These are phyloP conservation scores for Claviceps sp. DNA, from an alignment of 2,329 filamentous ascomycete genomes.

Conservation along the genomic window DNA sequence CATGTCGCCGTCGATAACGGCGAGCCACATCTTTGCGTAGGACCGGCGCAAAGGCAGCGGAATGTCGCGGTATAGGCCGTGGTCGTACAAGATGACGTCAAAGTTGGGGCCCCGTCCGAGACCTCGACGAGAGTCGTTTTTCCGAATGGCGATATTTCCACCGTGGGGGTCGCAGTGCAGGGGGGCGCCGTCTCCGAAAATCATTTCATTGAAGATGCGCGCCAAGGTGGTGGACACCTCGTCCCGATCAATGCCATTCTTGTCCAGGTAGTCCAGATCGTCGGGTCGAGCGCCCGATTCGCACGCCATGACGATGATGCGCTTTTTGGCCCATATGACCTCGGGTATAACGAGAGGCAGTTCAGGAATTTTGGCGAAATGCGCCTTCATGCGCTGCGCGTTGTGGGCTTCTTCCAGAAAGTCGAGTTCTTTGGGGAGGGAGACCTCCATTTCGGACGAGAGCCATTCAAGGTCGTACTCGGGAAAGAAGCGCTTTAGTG, in stretches of 20 bases:
- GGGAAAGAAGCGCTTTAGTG: conserved; percentile 84
- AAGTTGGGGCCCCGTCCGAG: conserved; percentile 55
- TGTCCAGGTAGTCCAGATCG: conserved; percentile 76
- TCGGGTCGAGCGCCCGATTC: conserved; percentile 78
- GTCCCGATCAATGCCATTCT: conserved; percentile 78
- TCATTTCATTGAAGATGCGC: conserved; percentile 98
- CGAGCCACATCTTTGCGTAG: conserved; percentile 96
- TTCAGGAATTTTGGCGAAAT: conserved; percentile 62
- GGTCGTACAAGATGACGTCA: conserved; percentile 91
- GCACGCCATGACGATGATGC: conserved; percentile 92
- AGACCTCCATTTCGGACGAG: conserved; percentile 81
- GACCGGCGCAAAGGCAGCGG: conserved; percentile 62
- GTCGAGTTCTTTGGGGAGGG: conserved; percentile 81
- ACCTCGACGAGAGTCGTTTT: conserved; percentile 47
- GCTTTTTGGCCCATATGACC: conserved; percentile 76
- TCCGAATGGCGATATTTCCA: conserved; percentile 85
- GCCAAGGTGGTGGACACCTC: conserved; percentile 87
- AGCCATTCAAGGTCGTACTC: conserved; percentile 97
- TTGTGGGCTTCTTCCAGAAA: conserved; percentile 79
- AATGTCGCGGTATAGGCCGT: conserved; percentile 91
- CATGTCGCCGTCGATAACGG: conserved; percentile 84
- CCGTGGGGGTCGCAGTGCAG: conserved; percentile 95
- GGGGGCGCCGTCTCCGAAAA: conserved; percentile 78
- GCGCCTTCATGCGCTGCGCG: conserved; percentile 61
- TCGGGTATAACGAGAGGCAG: conserved; percentile 80